Percentiles rank a stretch among this genome's conserved stretches.
Evolutionary conservation across 2,329 filamentous ascomycete species (phyloP).

Genomic region (Exophiala phaeomuriformis): DNA sequence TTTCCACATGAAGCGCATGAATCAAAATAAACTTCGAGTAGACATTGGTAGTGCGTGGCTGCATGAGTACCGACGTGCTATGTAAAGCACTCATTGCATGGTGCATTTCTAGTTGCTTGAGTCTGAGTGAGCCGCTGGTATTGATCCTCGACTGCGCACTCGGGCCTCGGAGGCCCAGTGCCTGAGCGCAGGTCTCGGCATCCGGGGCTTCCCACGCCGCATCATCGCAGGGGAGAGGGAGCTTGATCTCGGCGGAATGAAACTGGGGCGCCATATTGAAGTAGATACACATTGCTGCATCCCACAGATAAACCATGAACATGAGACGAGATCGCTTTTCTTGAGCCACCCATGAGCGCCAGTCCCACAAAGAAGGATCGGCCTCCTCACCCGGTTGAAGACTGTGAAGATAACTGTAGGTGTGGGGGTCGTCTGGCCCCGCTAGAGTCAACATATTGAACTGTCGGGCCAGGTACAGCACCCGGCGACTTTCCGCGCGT

Average conservation of each 20-base stretch:
- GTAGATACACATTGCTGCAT: slow-evolving; percentile 60
- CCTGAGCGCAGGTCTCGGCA: slow-evolving; percentile 54
- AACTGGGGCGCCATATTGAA: slow-evolving; percentile 62
- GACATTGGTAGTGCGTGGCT: slow-evolving; percentile 60
- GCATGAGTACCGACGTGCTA: slow-evolving; percentile 52
- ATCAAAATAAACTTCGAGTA: slow-evolving; percentile 69
- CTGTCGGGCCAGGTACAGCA: slow-evolving; percentile 46
- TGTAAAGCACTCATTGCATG: slow-evolving; percentile 56
- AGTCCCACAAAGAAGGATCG: slow-evolving; percentile 52
- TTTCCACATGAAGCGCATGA: slow-evolving; percentile 59
- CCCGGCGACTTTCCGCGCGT: slow-evolving; percentile 40
- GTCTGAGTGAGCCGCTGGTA: slow-evolving; percentile 53
- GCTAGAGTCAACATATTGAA: slow-evolving; percentile 52
- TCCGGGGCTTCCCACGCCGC: slow-evolving; percentile 63
- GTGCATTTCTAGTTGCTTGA: slow-evolving; percentile 59
- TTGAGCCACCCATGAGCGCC: slow-evolving; percentile 62
- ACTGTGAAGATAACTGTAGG: slow-evolving; percentile 57
- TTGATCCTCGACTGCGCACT: slow-evolving; percentile 50
- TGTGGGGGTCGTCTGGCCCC: slow-evolving; percentile 39
- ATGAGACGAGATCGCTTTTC: slow-evolving; percentile 61
- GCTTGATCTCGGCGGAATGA: slow-evolving; percentile 55
- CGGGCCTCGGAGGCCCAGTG: slow-evolving; percentile 56
- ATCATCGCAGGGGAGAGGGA: slow-evolving; percentile 67
- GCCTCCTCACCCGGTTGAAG: slow-evolving; percentile 42
- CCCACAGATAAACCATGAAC: slow-evolving; percentile 58